Evolutionary conservation across 495 filamentous ascomycete species (phyloP), one percentile per base, ranked within the genome.

Genomic region (Pseudotulostoma volvatum): DNA sequence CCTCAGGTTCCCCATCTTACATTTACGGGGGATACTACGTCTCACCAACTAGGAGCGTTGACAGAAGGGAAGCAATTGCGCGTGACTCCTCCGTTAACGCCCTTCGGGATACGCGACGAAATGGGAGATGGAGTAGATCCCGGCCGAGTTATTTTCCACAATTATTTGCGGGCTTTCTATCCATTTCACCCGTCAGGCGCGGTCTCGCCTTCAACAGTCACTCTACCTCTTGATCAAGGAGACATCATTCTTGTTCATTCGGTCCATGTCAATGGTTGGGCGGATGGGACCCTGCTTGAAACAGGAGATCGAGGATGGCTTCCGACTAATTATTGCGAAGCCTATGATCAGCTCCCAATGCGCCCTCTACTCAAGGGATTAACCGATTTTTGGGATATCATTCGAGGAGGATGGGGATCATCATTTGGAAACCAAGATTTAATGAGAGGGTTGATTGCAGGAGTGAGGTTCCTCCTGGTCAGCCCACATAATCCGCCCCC

Each of bases 181-280:
- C 81, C 84, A 14, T 99, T 93, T 51, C 78, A 92, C 32, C 84
- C 87, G 9, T 73, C 67, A 23, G 74, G 77, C 50, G 67, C 77
- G 36, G 79, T 84, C 36, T 76, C 66, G 7, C 68, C 70, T 9
- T 69, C 81, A 14, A 88, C 84, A 7, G 81, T 96, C 41, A 95
- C 88, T 14, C 58, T 94, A 7, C 83, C 85, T 4, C 67, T 99
- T 20, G 82, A 84, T 46, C 73, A 80, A 47, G 92, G 90, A 37
- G 92, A 96, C 47, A 73, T 99, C 16, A 82, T 99, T 37, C 59
- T 99, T 40, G 77, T 99, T 23, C 92, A 99, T 57, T 94, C 90
- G 9, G 81, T 99, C 47, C 92, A 99, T 61, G 85, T 84, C 36
- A 99, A 94, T 64, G 92, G 92, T 49, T 99, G 92, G 92, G 92